These are phyloP conservation scores for Limnomonas spitsbergensis DNA, from an alignment of 139 green algal species.

Conservation along the genomic window DNA sequence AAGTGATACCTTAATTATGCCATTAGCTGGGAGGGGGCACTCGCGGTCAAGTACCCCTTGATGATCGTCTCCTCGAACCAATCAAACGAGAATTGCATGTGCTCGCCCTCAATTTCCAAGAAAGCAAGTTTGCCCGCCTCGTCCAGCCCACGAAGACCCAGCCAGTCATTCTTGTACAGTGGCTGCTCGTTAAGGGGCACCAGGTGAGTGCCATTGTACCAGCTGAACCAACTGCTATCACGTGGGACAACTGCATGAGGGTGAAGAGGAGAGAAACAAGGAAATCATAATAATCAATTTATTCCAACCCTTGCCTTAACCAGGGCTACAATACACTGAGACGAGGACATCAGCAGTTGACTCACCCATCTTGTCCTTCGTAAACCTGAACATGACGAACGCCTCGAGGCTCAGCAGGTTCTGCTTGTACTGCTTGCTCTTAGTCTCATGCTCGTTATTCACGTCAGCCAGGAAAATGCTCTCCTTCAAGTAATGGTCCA, in stretches of 20 bases:
- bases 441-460: constrained; percentile 74
- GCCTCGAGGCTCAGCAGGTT: constrained; percentile 71
- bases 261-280: not conserved
- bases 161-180: constrained; percentile 61
- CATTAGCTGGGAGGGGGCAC: too few species aligned
- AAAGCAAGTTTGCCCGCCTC: constrained; percentile 52
- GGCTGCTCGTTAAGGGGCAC: constrained; percentile 42
- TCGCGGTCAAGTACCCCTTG: constrained; percentile 50
- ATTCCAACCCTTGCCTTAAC: not conserved
- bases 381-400: constrained; percentile 78
- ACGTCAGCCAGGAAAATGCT: constrained; percentile 82
- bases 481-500: constrained; percentile 60
- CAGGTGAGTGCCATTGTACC: constrained; percentile 62
- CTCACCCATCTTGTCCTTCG: constrained; percentile 66
- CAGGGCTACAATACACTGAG: too few species aligned
- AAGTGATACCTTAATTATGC: too few species aligned
- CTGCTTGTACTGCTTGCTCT: constrained; percentile 58
- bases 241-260: constrained; percentile 62
- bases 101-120: constrained; percentile 39
- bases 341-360: not conserved
- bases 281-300: not conserved
- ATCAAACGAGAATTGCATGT: constrained; percentile 80
- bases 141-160: constrained; percentile 72
- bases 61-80: constrained; percentile 70
- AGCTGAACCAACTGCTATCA: constrained; percentile 75